Percentiles rank a stretch among this genome's conserved stretches.
Evolutionary conservation across 768 basidiomycete genomes (phyloP).

Genomic region (Rhodotorula taiwanensis): DNA sequence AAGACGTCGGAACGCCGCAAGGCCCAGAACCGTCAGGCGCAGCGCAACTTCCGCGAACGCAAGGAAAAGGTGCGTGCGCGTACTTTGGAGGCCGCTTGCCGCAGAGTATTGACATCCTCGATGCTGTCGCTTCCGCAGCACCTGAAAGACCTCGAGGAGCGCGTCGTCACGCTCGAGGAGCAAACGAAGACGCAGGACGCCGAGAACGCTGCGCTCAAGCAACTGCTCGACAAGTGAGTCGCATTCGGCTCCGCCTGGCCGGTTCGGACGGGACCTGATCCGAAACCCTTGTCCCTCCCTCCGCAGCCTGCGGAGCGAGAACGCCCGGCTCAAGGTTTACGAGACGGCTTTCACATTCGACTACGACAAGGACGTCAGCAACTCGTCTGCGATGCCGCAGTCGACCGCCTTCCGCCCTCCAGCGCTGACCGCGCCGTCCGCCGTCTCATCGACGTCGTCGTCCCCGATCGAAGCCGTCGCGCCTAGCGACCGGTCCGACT

Average conservation of each 20-base stretch:
- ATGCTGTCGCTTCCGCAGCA: conserved; percentile 52
- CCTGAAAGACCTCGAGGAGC: conserved; percentile 54
- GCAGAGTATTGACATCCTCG: not conserved
- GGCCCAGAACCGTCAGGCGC: conserved; percentile 94
- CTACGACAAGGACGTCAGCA: conserved; percentile 19
- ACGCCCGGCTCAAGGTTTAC: conserved; percentile 32
- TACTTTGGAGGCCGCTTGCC: too few species aligned
- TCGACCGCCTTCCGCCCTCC: not conserved
- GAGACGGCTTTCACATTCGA: conserved; percentile 34
- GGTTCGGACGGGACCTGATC: not conserved
- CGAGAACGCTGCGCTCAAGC: conserved; percentile 35
- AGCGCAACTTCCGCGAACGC: conserved; percentile 92
- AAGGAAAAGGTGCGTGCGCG: conserved; percentile 60
- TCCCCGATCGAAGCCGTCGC: too few species aligned
- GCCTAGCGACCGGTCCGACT: not conserved
- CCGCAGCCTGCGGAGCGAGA: conserved; percentile 23
- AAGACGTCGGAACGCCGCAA: conserved; percentile 58
- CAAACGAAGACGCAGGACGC: conserved; percentile 4
- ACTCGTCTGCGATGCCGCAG: conserved; percentile 23
- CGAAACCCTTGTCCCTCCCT: not conserved
- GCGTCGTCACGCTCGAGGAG: conserved; percentile 26
- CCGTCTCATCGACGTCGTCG: not conserved
- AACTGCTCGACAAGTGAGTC: conserved; percentile 25
- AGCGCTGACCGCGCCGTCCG: not conserved
- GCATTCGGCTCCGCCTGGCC: not conserved